Conservation (phyloP, 352 stramenopile genomes). For the Phytophthora ohioensis region DNA sequence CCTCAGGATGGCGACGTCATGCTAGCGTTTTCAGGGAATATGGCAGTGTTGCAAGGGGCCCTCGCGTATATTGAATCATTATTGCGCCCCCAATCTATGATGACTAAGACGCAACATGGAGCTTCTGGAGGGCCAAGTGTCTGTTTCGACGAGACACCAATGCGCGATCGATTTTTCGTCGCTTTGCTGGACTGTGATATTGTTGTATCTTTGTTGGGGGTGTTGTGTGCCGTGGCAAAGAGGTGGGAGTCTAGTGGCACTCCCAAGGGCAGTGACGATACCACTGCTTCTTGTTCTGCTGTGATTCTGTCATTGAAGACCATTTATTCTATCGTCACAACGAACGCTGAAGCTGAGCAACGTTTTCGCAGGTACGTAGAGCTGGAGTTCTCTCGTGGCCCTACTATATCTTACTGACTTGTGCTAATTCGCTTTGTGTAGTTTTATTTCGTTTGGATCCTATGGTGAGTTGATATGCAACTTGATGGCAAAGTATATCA, state of each 20-base stretch:
- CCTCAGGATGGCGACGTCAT: conserved; percentile 33
- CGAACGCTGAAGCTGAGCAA: conserved; percentile 20
- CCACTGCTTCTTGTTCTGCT: background rate
- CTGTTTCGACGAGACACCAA: conserved; percentile 4
- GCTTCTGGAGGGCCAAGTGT: background rate
- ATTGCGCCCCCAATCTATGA: conserved; percentile 18
- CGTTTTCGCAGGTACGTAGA: conserved; percentile 27
- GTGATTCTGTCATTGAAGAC: conserved; percentile 26
- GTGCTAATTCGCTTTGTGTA: conserved; percentile 12
- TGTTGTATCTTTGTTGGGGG: conserved; percentile 49
- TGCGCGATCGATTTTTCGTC: conserved; percentile 41
- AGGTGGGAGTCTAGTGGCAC: conserved; percentile 12
- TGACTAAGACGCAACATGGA: background rate
- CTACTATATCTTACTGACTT: conserved; percentile 9
- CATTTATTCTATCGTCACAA: conserved; percentile 28
- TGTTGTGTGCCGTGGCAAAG: conserved; percentile 45
- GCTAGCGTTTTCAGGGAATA: conserved; percentile 36
- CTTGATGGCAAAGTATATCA: conserved; percentile 3
- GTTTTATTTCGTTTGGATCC: conserved; percentile 30
- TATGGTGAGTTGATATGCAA: conserved; percentile 35
- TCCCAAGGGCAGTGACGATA: conserved; percentile 1
- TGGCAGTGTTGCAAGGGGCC: conserved; percentile 34
- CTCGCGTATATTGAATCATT: conserved; percentile 41
- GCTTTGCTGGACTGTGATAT: conserved; percentile 55
- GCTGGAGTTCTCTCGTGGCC: background rate